These are phyloP conservation scores for Saturnispora mendoncae DNA, from an alignment of 805 yeast genomes.

Conservation along the genomic window DNA sequence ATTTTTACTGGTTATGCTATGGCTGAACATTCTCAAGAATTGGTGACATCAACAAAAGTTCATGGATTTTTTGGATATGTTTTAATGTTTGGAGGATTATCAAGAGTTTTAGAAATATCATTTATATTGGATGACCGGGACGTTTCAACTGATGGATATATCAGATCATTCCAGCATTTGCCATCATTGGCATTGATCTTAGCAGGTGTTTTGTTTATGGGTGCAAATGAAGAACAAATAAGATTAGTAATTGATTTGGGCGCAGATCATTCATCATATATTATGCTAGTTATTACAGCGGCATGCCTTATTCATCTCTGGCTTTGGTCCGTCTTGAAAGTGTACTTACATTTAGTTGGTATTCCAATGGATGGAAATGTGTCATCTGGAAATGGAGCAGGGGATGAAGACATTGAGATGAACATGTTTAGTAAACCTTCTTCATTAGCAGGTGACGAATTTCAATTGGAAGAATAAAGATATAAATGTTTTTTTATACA, in stretches of 20 bases:
- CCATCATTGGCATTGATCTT: conserved; percentile 74
- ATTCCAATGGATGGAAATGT: conserved; percentile 14
- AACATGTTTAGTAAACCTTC: conserved; percentile 5
- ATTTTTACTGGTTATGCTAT: conserved; percentile 91
- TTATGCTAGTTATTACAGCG: conserved; percentile 59
- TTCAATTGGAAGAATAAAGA: conserved; percentile 23
- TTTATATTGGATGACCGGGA: conserved; percentile 62
- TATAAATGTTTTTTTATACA: no score
- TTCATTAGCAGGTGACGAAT: conserved; percentile 7
- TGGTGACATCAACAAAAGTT: conserved; percentile 73
- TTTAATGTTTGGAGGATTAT: conserved; percentile 67
- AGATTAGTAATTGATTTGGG: conserved; percentile 59
- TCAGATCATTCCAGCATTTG: conserved; percentile 72
- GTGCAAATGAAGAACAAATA: conserved; percentile 87
- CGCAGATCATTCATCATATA: conserved; percentile 80
- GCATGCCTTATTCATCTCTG: conserved; percentile 66
- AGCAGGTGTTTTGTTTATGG: conserved; percentile 80
- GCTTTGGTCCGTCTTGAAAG: conserved; percentile 49
- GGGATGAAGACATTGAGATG: conserved; percentile 11
- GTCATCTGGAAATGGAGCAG: not conserved
- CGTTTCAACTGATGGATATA: conserved; percentile 32
- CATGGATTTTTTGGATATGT: conserved; percentile 81
- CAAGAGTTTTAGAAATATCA: conserved; percentile 71
- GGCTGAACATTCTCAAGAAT: conserved; percentile 78
- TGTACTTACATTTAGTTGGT: conserved; percentile 43